Evolutionary conservation across 495 filamentous ascomycete genomes (phyloP).

Genomic region (Penicillium maclennaniae): DNA sequence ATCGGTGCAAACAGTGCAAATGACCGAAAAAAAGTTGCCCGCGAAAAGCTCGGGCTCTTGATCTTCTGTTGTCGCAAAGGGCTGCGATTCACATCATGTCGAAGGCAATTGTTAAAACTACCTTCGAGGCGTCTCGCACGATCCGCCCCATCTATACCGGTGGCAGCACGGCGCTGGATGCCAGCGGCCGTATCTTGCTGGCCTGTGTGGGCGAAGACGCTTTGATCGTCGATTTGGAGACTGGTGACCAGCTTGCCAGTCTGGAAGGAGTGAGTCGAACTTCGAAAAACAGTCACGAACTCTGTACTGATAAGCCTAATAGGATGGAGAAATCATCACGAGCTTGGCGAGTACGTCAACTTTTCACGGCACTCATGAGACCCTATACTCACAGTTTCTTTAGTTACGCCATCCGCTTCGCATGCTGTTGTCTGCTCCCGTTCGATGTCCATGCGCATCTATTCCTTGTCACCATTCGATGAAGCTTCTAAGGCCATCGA

Average conservation of each 20-base stretch:
- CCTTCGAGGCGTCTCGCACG: slow-evolving; percentile 74
- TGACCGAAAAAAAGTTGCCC: slow-evolving; percentile 38
- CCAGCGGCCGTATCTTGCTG: slow-evolving; percentile 76
- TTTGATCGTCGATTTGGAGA: slow-evolving; percentile 78
- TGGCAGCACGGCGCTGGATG: slow-evolving; percentile 78
- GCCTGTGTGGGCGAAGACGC: slow-evolving; percentile 87
- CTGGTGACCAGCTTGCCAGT: slow-evolving; percentile 74
- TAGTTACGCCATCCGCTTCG: slow-evolving; percentile 82
- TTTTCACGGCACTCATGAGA: neutral
- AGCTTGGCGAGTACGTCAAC: slow-evolving; percentile 66
- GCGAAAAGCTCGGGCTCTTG: neutral
- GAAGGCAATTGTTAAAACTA: slow-evolving; percentile 62
- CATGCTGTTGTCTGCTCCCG: slow-evolving; percentile 89
- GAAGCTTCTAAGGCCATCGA: slow-evolving; percentile 51
- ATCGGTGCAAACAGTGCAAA: slow-evolving; percentile 41
- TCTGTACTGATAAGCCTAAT: slow-evolving; percentile 18
- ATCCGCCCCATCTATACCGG: slow-evolving; percentile 94
- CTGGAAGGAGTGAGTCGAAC: slow-evolving; percentile 75
- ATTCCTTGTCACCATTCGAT: slow-evolving; percentile 60
- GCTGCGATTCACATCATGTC: slow-evolving; percentile 38
- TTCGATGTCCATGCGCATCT: slow-evolving; percentile 91
- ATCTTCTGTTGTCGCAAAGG: slow-evolving; percentile 16
- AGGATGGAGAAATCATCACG: slow-evolving; percentile 93
- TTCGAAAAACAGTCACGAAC: neutral
- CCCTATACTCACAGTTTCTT: slow-evolving; percentile 11